A percentile compares a stretch with the other conserved stretches of the same genome.
These are phyloP conservation scores for Penicillium macrosclerotiorum DNA, from an alignment of 495 filamentous ascomycete genomes.

Conservation along the genomic window DNA sequence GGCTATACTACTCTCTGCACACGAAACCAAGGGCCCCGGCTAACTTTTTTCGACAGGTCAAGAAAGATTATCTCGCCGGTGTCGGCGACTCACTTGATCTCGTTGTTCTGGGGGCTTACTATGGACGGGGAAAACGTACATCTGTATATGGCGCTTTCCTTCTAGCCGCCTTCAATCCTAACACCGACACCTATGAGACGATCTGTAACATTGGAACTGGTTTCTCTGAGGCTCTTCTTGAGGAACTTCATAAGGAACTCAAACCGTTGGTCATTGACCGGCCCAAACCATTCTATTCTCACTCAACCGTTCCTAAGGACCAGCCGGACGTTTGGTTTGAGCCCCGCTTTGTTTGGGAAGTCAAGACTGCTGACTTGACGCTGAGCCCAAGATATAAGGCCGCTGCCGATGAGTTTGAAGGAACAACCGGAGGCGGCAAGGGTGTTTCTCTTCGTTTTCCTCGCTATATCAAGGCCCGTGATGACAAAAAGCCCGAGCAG, in stretches of 20 bases:
- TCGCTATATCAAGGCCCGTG: slow-evolving; percentile 80
- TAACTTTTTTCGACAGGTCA: slow-evolving; percentile 57
- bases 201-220: slow-evolving; percentile 98
- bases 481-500: slow-evolving; percentile 93
- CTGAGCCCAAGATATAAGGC: slow-evolving; percentile 91
- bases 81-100: slow-evolving; percentile 95
- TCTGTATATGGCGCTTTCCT: slow-evolving; percentile 94
- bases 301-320: slow-evolving; percentile 77
- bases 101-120: slow-evolving; percentile 92
- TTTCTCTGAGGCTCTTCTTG: slow-evolving; percentile 83
- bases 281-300: slow-evolving; percentile 91
- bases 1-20: too few species aligned
- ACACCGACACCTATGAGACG: slow-evolving; percentile 78
- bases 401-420: slow-evolving; percentile 56
- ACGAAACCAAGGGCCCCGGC: background rate
- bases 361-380: slow-evolving; percentile 93
- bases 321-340: slow-evolving; percentile 99
- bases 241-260: slow-evolving; percentile 74
- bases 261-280: slow-evolving; percentile 74
- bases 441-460: slow-evolving; percentile 90
- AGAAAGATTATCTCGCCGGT: slow-evolving; percentile 94
- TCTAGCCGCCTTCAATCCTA: slow-evolving; percentile 85
- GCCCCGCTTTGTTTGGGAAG: slow-evolving; percentile 91
- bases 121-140: slow-evolving; percentile 91
- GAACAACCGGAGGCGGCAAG: slow-evolving; percentile 63